Percentiles rank a stretch among this genome's conserved stretches.
Conservation (phyloP, 1,284 basidiomycete species). For the Puccinia polysora region DNA sequence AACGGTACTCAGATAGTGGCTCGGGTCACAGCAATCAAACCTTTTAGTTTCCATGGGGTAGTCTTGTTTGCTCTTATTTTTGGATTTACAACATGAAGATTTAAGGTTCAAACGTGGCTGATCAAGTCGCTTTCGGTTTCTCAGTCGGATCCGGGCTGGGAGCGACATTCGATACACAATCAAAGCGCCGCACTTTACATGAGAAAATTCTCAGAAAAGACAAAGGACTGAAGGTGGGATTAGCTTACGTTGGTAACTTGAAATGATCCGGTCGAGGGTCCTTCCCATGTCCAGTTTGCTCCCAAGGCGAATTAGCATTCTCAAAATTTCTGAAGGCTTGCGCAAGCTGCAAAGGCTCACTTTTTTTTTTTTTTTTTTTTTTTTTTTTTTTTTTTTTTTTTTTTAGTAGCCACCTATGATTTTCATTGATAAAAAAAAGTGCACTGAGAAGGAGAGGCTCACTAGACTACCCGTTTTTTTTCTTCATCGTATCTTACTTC, state of each 20-base stretch:
- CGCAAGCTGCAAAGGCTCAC: conserved; percentile 89
- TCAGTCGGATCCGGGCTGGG: background rate
- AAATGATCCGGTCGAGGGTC: conserved; percentile 33
- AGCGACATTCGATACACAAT: background rate
- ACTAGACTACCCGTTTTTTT: conserved; percentile 91
- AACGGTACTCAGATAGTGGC: too few relatives aligned
- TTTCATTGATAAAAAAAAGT: background rate
- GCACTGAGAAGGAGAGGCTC: conserved; percentile 48
- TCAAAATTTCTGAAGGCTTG: conserved; percentile 99
- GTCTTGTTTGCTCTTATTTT: background rate
- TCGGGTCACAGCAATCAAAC: too few relatives aligned
- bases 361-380: too few relatives aligned
- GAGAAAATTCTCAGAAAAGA: background rate
- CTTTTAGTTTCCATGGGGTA: background rate
- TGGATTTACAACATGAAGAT: background rate
- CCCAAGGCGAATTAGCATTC: conserved; percentile 78
- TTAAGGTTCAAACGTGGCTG: background rate
- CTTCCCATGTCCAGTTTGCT: conserved; percentile 80
- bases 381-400: too few relatives aligned
- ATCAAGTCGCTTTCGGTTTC: conserved; percentile 7
- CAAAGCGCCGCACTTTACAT: background rate
- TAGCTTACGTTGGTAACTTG: conserved; percentile 28
- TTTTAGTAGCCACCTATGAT: background rate
- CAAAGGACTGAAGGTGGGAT: background rate
- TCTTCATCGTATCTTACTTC: conserved; percentile 98